Evolutionary conservation across 2,329 filamentous ascomycete species (phyloP).

Genomic region (Colletotrichum truncatum): DNA sequence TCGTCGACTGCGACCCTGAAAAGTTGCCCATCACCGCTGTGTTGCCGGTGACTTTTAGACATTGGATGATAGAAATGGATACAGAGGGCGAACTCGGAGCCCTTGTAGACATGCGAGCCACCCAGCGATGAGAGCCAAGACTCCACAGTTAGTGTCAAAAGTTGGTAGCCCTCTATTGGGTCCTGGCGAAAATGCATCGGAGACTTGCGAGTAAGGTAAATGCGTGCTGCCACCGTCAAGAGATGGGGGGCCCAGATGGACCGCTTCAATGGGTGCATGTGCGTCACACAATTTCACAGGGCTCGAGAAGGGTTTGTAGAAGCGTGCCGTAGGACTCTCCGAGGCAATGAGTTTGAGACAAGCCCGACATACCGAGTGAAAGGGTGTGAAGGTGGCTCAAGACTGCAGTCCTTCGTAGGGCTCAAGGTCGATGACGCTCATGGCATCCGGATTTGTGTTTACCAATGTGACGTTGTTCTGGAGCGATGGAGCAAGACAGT

Average conservation of each 20-base stretch:
- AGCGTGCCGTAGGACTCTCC: conserved; percentile 11
- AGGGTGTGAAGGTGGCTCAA: conserved; percentile 16
- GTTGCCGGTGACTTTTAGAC: not conserved
- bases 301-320: not conserved
- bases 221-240: not conserved
- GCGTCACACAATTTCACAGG: not conserved
- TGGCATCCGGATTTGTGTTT: not conserved
- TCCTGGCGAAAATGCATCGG: not conserved
- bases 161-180: conserved; percentile 24
- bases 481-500: conserved; percentile 2
- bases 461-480: conserved; percentile 17
- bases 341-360: conserved; percentile 19
- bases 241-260: conserved; percentile 4
- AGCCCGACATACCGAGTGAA: not conserved
- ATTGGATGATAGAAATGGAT: conserved; percentile 5
- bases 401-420: conserved; percentile 1
- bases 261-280: not conserved
- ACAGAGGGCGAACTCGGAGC: conserved; percentile 24
- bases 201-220: conserved; percentile 13
- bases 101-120: conserved; percentile 10
- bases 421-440: conserved; percentile 8
- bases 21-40: not conserved
- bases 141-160: conserved; percentile 8
- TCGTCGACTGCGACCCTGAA: conserved; percentile 21
- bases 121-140: conserved; percentile 1